These are phyloP conservation scores for Heracleum sosnowskyi DNA, from an alignment of 129 eudicot species.

Conservation along the genomic window DNA sequence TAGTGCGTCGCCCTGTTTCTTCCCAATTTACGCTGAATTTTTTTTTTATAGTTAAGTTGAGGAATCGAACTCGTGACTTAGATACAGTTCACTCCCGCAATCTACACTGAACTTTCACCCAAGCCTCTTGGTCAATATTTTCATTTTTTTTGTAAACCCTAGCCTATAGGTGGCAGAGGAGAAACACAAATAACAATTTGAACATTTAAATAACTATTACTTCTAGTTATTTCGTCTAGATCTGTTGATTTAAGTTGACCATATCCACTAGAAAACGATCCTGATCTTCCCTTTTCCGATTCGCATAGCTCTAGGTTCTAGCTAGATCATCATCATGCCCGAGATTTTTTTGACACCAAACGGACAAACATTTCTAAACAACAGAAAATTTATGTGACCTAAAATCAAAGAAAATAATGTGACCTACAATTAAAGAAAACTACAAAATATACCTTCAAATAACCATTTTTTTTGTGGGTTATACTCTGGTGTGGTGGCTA, in stretches of 20 bases:
- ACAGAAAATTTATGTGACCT: background rate
- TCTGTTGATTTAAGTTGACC: background rate
- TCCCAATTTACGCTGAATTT: too few relatives aligned
- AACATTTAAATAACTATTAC: background rate
- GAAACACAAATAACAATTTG: background rate
- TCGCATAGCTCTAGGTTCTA: background rate
- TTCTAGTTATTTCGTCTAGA: background rate
- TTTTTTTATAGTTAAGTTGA: too few relatives aligned
- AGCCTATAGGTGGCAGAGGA: background rate
- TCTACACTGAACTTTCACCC: too few relatives aligned
- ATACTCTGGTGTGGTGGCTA: background rate
- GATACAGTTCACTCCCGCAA: too few relatives aligned
- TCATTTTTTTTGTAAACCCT: too few relatives aligned
- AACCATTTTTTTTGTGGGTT: background rate
- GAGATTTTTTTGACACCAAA: too few relatives aligned
- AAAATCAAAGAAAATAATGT: background rate
- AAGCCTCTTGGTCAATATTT: too few relatives aligned
- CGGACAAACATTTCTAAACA: too few relatives aligned
- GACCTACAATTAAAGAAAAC: background rate
- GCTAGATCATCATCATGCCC: too few relatives aligned
- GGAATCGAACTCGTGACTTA: too few relatives aligned
- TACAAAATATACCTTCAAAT: background rate
- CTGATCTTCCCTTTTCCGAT: too few relatives aligned
- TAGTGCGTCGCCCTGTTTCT: too few relatives aligned
- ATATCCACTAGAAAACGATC: background rate